A percentile compares a stretch with the other conserved stretches of the same genome.
These are phyloP conservation scores for Eutypa lata DNA, from an alignment of 2,329 filamentous ascomycete species.

Conservation along the genomic window DNA sequence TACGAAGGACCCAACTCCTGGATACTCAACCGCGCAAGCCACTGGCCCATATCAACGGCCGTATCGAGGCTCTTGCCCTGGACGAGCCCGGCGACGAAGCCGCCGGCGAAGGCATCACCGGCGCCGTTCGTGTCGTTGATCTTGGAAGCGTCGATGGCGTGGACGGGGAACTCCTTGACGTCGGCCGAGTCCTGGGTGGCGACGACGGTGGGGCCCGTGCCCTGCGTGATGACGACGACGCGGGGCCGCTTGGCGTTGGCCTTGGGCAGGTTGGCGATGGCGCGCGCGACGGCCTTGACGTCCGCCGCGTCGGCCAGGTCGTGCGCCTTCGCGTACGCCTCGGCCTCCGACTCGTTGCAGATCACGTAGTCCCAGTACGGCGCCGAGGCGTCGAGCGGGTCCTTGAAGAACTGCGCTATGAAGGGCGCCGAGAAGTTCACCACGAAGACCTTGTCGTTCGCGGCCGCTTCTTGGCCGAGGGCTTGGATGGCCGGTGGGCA, in stretches of 20 bases:
- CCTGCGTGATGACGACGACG: conserved; percentile 90
- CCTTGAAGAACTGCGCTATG: conserved; percentile 97
- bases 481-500: conserved; percentile 87
- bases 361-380: conserved; percentile 96
- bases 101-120: conserved; percentile 94
- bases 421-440: conserved; percentile 94
- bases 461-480: conserved; percentile 84
- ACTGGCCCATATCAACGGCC: conserved; percentile 88
- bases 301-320: conserved; percentile 64
- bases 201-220: conserved; percentile 84
- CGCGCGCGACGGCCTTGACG: conserved; percentile 79
- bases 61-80: conserved; percentile 77
- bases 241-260: conserved; percentile 81
- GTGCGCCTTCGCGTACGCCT: conserved; percentile 82
- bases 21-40: conserved; percentile 91
- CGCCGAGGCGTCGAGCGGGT: conserved; percentile 78
- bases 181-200: conserved; percentile 69
- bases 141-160: conserved; percentile 69
- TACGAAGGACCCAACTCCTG: conserved; percentile 95
- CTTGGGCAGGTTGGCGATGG: conserved; percentile 87
- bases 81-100: conserved; percentile 85
- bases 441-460: conserved; percentile 86
- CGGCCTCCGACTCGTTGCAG: conserved; percentile 94
- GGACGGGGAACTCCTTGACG: conserved; percentile 77
- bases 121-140: conserved; percentile 98